These are phyloP conservation scores for Pseudonitzschia multistriata DNA, from an alignment of 108 stramenopile species.

Conservation along the genomic window DNA sequence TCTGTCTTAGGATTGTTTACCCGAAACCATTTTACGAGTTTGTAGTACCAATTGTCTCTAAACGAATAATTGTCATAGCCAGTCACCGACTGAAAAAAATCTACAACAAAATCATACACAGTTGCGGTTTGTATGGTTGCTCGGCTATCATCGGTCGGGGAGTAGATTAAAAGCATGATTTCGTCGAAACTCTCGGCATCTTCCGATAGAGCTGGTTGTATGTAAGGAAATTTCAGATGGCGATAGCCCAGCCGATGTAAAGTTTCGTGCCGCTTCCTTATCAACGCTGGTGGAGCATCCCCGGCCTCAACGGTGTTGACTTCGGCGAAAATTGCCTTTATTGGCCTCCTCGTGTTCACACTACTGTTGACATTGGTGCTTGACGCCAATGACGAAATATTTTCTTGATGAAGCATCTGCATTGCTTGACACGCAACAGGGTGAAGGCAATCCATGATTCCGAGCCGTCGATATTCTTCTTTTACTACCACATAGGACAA, in stretches of 20 bases:
- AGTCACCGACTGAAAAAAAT: conserved; percentile 53
- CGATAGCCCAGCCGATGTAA: conserved; percentile 53
- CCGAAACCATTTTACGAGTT: conserved; percentile 16
- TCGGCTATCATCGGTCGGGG: not conserved
- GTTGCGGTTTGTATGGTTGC: conserved; percentile 36
- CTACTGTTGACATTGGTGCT: not conserved
- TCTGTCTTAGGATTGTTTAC: not conserved
- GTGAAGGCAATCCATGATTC: conserved; percentile 36
- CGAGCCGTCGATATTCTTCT: conserved; percentile 39
- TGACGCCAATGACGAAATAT: not conserved
- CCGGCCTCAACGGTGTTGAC: conserved; percentile 50
- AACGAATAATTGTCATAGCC: conserved; percentile 27
- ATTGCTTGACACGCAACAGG: conserved; percentile 40
- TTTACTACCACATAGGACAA: conserved; percentile 50
- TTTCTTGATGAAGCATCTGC: conserved; percentile 26
- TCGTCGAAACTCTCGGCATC: conserved; percentile 27
- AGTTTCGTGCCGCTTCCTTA: conserved; percentile 39
- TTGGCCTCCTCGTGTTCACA: not conserved
- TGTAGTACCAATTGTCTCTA: conserved; percentile 18
- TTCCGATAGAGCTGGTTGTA: conserved; percentile 47
- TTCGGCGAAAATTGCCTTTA: conserved; percentile 51
- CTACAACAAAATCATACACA: conserved; percentile 42
- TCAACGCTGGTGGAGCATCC: conserved; percentile 45
- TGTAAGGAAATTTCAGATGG: conserved; percentile 47
- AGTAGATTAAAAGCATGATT: conserved; percentile 45